Evolutionary conservation across 352 stramenopile genomes (phyloP).

Genomic region (Thraustotheca clavata): DNA sequence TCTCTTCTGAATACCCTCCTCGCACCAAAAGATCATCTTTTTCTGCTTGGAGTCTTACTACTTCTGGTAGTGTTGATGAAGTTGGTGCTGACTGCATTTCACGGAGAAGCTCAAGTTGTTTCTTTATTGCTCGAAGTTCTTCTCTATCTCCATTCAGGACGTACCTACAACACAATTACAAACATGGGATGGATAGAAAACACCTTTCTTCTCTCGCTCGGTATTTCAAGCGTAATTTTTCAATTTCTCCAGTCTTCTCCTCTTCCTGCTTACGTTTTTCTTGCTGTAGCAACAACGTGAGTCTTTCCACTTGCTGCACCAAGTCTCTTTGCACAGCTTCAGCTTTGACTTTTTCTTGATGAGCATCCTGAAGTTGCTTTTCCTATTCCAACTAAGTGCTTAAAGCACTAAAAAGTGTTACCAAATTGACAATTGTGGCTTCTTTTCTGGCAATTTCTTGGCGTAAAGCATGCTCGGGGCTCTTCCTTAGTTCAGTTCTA

Average conservation of each 20-base stretch:
- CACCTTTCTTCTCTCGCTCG: constrained; percentile 61
- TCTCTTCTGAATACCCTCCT: constrained; percentile 3
- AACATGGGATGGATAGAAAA: constrained; percentile 1
- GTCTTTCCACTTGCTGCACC: constrained; percentile 48
- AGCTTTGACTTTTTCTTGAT: constrained; percentile 31
- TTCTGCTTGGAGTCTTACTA: background rate
- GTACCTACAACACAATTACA: constrained; percentile 25
- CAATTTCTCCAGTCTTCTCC: constrained; percentile 51
- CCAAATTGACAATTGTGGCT: constrained; percentile 39
- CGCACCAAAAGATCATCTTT: constrained; percentile 2
- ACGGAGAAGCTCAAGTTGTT: constrained; percentile 65
- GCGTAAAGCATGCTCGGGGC: constrained; percentile 53
- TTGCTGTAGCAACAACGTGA: constrained; percentile 36
- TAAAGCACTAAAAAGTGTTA: background rate
- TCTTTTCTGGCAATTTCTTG: constrained; percentile 62
- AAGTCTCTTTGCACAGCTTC: constrained; percentile 33
- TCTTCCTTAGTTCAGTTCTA: constrained; percentile 57
- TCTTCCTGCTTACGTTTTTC: constrained; percentile 69
- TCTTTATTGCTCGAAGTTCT: constrained; percentile 71
- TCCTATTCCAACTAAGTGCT: constrained; percentile 23
- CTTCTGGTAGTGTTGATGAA: background rate
- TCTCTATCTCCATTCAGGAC: constrained; percentile 71
- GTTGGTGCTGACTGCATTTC: constrained; percentile 25
- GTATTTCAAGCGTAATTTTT: constrained; percentile 75
- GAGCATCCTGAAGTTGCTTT: constrained; percentile 41